Percentiles rank a stretch among this genome's conserved stretches.
Evolutionary conservation across 371 early-diverging fungal genomes (phyloP).

Genomic region (Rhizopus microsporus): DNA sequence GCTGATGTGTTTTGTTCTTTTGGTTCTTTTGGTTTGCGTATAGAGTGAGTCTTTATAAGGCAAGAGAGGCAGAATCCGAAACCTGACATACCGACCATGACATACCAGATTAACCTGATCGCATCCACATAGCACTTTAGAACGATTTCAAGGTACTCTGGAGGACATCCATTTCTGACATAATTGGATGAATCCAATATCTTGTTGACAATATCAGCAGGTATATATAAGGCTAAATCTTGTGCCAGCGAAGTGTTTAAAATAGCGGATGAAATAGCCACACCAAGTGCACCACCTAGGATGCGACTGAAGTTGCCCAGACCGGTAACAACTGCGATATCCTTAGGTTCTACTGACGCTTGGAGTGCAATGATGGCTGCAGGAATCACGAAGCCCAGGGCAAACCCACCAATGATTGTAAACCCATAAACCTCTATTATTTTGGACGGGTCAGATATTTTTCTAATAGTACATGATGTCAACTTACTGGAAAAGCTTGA

Average conservation of each 20-base stretch:
- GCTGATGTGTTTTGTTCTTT: too few species aligned
- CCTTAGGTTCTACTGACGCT: conserved; percentile 22
- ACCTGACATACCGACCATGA: conserved; percentile 17
- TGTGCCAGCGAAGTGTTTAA: conserved; percentile 23
- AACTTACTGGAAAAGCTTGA: conserved; percentile 33
- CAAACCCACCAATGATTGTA: conserved; percentile 31
- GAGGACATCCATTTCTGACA: conserved; percentile 23
- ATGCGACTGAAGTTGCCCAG: conserved; percentile 32
- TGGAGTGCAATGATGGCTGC: conserved; percentile 32
- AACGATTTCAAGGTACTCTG: conserved; percentile 13
- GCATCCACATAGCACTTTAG: conserved; percentile 17
- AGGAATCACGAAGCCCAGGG: conserved; percentile 28
- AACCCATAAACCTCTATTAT: conserved; percentile 37
- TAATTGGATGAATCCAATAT: conserved; percentile 22
- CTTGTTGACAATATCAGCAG: conserved; percentile 12
- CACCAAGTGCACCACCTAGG: conserved; percentile 34
- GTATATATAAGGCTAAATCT: conserved; percentile 13
- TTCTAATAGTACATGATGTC: background rate
- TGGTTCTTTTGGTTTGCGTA: conserved; percentile 8
- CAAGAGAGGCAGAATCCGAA: conserved; percentile 11
- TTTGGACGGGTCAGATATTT: background rate
- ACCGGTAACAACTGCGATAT: conserved; percentile 33
- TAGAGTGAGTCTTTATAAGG: conserved; percentile 6
- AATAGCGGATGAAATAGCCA: conserved; percentile 28
- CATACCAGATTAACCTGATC: conserved; percentile 19